Evolutionary conservation across 371 early-diverging fungal species (phyloP), one percentile per base, ranked within the genome.

Genomic region (Blakeslea trispora): DNA sequence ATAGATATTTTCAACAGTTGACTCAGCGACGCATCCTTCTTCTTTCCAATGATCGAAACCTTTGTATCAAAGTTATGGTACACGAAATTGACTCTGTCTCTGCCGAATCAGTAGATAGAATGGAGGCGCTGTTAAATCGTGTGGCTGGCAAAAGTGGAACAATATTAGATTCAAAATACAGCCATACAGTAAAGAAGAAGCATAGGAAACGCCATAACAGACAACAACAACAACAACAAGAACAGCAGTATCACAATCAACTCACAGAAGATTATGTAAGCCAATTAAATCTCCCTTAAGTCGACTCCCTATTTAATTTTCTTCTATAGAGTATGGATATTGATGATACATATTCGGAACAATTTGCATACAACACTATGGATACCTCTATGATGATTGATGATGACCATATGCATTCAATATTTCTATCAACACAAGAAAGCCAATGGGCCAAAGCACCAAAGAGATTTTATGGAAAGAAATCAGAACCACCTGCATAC

Each of bases 51-150:
- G 77, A 77, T 55, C 46, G 74, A 22, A 77, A 77, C 24, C 53
- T 77, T 3, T 68, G 65, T 31, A 71, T 77, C n/a, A 71, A 77
- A 50, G 73, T 67, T n/a, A 73, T 77, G 71, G 53, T 77, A 3
- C 77, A 77, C 49, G 67, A 67, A 3, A 53, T 77, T 14, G 56
- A 59, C 7, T 39, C 71, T 0, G 37, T 77, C 11, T 73, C 77
- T 0, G 51, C 72, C 0, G 72, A 72, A 35, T 57, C 54, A 5
- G 61, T 48, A 32, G 18, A 35, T 0, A 57, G 59, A 31, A 60
- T 72, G 59, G 55, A 55, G 5, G 42, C 47, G 0, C 64, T 64
- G 4, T 32, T 62, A 0, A 64, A 63, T 14, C 35, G 51, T 23
- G 23, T 42, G 28, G 49, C 24, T 14, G 19, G 21, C n/a, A 42